Conservation (phyloP, 495 filamentous ascomycete species). For the Podospora australis region DNA sequence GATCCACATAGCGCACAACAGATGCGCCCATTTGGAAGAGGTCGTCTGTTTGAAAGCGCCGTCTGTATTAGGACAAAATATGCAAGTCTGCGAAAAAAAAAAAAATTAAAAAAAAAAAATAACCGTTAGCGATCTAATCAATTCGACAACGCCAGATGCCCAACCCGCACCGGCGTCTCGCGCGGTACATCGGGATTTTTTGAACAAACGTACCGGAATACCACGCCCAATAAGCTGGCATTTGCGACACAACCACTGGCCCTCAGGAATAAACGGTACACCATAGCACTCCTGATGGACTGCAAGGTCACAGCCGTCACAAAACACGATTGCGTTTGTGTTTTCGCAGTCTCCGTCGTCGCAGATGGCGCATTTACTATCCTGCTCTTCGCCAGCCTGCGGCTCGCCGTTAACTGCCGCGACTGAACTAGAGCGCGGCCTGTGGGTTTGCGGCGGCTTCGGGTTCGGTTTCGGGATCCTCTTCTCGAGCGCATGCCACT, state of each 20-base stretch:
- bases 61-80: conserved; percentile 96
- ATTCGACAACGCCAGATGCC: no score
- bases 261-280: conserved; percentile 96
- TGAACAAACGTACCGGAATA: conserved; percentile 56
- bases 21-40: conserved; percentile 89
- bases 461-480: conserved; percentile 92
- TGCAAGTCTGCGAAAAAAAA: conserved; percentile 61
- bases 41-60: conserved; percentile 98
- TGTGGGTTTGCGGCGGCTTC: conserved; percentile 87
- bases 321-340: conserved; percentile 99
- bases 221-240: conserved; percentile 92
- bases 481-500: conserved; percentile 95
- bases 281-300: conserved; percentile 99
- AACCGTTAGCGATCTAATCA: not conserved
- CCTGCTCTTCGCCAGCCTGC: conserved; percentile 84
- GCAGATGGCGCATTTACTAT: conserved; percentile 95
- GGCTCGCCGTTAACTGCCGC: conserved; percentile 88
- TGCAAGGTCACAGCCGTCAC: conserved; percentile 93
- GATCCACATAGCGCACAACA: conserved; percentile 97
- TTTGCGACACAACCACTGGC: conserved; percentile 96
- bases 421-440: conserved; percentile 84
- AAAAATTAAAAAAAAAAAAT: not conserved
- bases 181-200: no score
- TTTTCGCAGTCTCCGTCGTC: conserved; percentile 99
- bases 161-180: no score